Base-by-base conservation (phyloP, 2,329 filamentous ascomycete species). In the Atkinsonella hypoxylon region DNA sequence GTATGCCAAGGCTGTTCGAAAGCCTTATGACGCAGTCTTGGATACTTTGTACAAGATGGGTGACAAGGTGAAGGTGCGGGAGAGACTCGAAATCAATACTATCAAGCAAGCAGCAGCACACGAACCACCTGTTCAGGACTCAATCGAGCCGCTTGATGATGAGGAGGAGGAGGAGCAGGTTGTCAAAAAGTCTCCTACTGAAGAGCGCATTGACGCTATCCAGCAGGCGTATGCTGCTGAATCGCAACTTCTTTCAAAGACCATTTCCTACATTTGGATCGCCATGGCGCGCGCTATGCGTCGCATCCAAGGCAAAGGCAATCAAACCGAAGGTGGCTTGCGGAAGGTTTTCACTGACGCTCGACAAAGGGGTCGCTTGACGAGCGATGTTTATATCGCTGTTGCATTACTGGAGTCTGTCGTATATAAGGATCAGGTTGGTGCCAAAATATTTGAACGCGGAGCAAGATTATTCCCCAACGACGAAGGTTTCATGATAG, bases 371-470 rank as follows among this genome's bases (percentile, higher is more conserved):
- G 94, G 93, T 17, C 85, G 89, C 49, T 78, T 98, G 44, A 93
- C 89, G 8, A 95, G 89, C 59, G 93, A 97, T 64, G 88, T 96
- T 6, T 98, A 98, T 63, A 87, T 96, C 49, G 89, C 89, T 1
- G 89, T 89, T 58, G 93, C 94, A 15, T 75, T 95, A 53, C 87
- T 98, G 62, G 93, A 98, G 66, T 91, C 93, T 63, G 84, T 95
- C 59, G 94, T 94, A 58, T 98, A 98, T 68, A 93, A 95, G 62
- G 93, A 97, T 60, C 80, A 84, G 0, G 88, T 93, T 0, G 91
- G 90, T 1, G 87, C 86, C 42, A 96, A 93, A 70, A 97, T 98
- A 53, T 95, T 97, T 58, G 93, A 98, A 64, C 85, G 91, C 44
- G 93, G 93, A 18, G 83, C 91, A 56, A 93, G 89, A 62, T 74